Evolutionary conservation across 768 basidiomycete genomes (phyloP), one percentile per base, ranked within the genome.

Genomic region (Suillus clintonianus): DNA sequence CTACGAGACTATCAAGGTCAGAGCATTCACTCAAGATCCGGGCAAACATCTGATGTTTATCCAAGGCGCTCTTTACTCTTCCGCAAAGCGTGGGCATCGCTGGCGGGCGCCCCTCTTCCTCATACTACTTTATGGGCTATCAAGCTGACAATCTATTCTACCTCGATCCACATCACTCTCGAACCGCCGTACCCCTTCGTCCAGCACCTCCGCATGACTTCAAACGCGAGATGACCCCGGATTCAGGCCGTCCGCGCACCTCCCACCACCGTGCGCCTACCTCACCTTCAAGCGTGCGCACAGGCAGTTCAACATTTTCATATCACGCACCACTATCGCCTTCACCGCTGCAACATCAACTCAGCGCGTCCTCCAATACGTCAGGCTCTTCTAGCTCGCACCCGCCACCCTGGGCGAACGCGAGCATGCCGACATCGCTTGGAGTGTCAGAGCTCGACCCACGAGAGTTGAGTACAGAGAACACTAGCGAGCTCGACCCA

Each of bases 1-100:
- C 79, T 89, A 95, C 73, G 91, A 96, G 36, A 89, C 90, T 59
- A 80, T 92, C 74, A 92, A 91, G 82, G 90, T 88, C 48, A 60
- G 82, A 62, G 5, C 45, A 5, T 59, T 56, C 36, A 19, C 43
- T 39, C 53, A 43, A 60, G 37, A 51, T 37, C 14, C 32, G 45
- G 19, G 3, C 43, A 56, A 48, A 22, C 45, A 30, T 54, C 63
- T 24, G 17, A 62, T n/a, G 32, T 50, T 5, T 56, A 27, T 64
- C 8, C 7, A 68, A 97, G 95, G 81, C 85, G 30, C 75, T 98
- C 37, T 98, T 95, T 73, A 92, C 91, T 0, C 94, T 95, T 76
- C 96, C 96, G 0, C 97, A 99, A 78, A 94, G 91, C 2, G 91
- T 97, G 42, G 97, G 97, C 45, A 99, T 99, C 60, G 95, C 97